Conservation (phyloP, 345 rosid species). For the Angophora floribunda region DNA sequence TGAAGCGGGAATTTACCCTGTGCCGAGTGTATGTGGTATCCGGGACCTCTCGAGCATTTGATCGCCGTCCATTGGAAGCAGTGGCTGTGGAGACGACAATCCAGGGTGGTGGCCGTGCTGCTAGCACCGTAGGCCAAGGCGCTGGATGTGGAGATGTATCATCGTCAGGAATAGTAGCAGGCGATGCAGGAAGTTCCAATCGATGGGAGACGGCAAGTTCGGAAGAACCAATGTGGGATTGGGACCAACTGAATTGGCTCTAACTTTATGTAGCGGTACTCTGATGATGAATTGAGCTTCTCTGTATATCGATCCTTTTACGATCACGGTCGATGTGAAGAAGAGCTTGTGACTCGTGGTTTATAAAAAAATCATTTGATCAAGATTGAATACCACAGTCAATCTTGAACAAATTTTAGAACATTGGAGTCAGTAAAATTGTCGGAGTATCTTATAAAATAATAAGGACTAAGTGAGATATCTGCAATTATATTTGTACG, state of each 20-base stretch:
- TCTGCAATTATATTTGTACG: background rate
- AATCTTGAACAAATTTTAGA: background rate
- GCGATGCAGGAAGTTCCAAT: background rate
- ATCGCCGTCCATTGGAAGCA: background rate
- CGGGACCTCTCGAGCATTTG: background rate
- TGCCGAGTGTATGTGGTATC: background rate
- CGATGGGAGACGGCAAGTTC: background rate
- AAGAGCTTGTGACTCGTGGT: background rate
- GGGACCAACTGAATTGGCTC: background rate
- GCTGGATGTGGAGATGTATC: background rate
- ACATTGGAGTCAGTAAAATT: background rate
- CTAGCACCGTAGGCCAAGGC: background rate
- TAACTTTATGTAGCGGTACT: background rate
- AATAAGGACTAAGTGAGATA: background rate
- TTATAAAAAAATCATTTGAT: background rate
- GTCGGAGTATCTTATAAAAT: background rate
- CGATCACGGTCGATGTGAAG: background rate
- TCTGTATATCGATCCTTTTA: background rate
- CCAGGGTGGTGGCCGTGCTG: background rate
- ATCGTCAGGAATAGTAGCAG: background rate
- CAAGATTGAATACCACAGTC: background rate
- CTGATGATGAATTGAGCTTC: background rate
- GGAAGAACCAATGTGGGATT: background rate
- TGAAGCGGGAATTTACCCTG: background rate
- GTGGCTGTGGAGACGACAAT: background rate